phyloP scores from a whole-genome alignment of 2,329 filamentous ascomycete genomes.

The Fusarium verticillioides region DNA sequence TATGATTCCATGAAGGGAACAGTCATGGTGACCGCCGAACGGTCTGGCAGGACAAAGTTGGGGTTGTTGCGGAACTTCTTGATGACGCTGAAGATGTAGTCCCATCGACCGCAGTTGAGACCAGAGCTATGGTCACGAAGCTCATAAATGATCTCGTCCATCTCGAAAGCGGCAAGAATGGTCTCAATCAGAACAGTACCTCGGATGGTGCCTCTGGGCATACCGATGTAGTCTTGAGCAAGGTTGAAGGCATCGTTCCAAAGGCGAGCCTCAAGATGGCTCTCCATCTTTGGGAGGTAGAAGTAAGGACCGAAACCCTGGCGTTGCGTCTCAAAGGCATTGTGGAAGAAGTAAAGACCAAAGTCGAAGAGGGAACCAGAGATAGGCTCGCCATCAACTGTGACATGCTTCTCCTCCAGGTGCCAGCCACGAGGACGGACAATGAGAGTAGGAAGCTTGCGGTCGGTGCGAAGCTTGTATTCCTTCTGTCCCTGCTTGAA shows the following conservation, averaged over 20 bases:
- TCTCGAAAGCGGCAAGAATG: constrained; percentile 97
- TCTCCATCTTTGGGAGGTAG: constrained; percentile 98
- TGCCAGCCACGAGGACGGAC: constrained; percentile 97
- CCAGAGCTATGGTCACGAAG: constrained; percentile 95
- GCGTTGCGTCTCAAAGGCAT: constrained; percentile 87
- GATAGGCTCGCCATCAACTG: constrained; percentile 93
- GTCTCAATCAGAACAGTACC: constrained; percentile 98
- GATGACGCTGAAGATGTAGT: constrained; percentile 99
- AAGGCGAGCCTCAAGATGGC: constrained; percentile 92
- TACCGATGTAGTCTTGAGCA: constrained; percentile 90
- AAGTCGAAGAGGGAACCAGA: constrained; percentile 96
- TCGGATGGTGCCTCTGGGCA: constrained; percentile 91
- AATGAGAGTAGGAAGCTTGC: constrained; percentile 86
- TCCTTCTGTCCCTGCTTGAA: constrained; percentile 96
- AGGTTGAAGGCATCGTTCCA: constrained; percentile 99
- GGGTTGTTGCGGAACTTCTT: constrained; percentile 98
- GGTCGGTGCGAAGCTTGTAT: constrained; percentile 96
- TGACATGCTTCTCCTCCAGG: constrained; percentile 97
- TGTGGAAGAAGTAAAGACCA: constrained; percentile 99
- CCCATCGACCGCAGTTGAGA: constrained; percentile 98
- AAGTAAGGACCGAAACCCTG: constrained; percentile 93
- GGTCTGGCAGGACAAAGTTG: constrained; percentile 92
- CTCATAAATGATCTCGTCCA: constrained; percentile 99
- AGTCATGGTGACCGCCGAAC: constrained; percentile 93
- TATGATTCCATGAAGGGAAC: constrained; percentile 98